These are phyloP conservation scores for Noccaea caerulescens DNA, from an alignment of 345 rosid genomes.

Conservation along the genomic window DNA sequence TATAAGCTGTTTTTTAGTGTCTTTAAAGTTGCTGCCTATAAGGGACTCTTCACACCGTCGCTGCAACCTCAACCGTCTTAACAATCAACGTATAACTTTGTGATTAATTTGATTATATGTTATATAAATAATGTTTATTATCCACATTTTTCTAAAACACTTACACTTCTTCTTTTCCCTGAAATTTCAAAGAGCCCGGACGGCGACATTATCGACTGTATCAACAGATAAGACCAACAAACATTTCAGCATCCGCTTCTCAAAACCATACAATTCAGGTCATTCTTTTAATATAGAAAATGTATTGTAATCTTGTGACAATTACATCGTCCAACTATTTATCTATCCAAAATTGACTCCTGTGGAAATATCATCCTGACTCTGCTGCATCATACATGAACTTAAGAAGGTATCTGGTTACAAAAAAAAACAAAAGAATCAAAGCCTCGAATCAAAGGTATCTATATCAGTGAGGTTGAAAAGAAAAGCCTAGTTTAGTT, in stretches of 20 bases:
- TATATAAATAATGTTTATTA: no score
- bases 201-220: neutral
- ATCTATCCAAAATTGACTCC: neutral
- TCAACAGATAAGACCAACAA: neutral
- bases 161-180: no score
- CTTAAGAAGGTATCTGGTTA: slow-evolving; percentile 11
- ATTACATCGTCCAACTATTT: slow-evolving; percentile 2
- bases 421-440: slow-evolving; percentile 13
- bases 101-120: no score
- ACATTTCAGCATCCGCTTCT: neutral
- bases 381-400: slow-evolving; percentile 6
- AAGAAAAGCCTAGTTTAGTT: neutral
- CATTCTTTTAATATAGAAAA: no score
- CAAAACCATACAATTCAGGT: neutral
- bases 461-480: neutral
- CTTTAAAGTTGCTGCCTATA: no score
- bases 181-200: neutral
- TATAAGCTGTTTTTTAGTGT: no score
- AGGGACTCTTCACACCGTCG: no score
- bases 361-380: slow-evolving; percentile 1
- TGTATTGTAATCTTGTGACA: neutral
- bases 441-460: slow-evolving; percentile 6
- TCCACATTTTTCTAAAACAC: no score
- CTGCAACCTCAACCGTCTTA: no score
- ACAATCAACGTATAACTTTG: no score